A percentile compares a stretch with the other conserved stretches of the same genome.
phyloP scores from a whole-genome alignment of 495 filamentous ascomycete genomes.

The Corynascus novoguineensis region DNA sequence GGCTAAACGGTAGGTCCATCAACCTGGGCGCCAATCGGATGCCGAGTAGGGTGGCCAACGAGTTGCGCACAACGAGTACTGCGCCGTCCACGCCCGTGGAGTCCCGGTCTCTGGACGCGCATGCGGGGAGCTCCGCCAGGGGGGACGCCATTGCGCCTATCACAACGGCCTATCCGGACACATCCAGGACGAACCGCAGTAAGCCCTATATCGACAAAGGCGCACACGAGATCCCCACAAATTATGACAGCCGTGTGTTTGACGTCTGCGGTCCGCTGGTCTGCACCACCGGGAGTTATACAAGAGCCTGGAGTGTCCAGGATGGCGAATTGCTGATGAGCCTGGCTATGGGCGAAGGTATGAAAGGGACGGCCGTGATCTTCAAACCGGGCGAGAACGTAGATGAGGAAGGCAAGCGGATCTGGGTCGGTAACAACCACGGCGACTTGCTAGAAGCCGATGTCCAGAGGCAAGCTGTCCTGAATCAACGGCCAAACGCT shows the following conservation, averaged over 20 bases:
- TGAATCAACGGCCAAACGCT: constrained; percentile 58
- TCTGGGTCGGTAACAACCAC: constrained; percentile 88
- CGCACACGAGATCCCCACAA: constrained; percentile 68
- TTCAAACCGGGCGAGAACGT: constrained; percentile 76
- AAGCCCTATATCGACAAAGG: constrained; percentile 68
- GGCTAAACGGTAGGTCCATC: constrained; percentile 47
- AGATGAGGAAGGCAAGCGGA: constrained; percentile 68
- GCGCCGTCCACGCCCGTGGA: constrained; percentile 27
- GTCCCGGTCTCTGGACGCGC: constrained; percentile 25
- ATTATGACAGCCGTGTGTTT: constrained; percentile 77
- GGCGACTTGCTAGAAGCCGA: constrained; percentile 89
- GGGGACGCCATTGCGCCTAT: constrained; percentile 21
- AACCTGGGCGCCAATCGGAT: constrained; percentile 39
- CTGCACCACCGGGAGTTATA: constrained; percentile 77
- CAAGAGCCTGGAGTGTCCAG: constrained; percentile 77
- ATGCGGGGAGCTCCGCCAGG: constrained; percentile 13
- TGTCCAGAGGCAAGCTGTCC: constrained; percentile 61
- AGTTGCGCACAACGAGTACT: constrained; percentile 31
- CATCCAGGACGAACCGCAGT: constrained; percentile 76
- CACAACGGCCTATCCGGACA: constrained; percentile 61
- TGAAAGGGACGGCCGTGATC: constrained; percentile 69
- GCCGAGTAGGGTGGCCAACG: constrained; percentile 31
- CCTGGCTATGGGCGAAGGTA: constrained; percentile 69
- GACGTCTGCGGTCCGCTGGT: constrained; percentile 84
- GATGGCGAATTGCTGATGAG: constrained; percentile 78